Evolutionary conservation across 169 alveolate species (phyloP).

Genomic region (Plasmodium malariae): DNA sequence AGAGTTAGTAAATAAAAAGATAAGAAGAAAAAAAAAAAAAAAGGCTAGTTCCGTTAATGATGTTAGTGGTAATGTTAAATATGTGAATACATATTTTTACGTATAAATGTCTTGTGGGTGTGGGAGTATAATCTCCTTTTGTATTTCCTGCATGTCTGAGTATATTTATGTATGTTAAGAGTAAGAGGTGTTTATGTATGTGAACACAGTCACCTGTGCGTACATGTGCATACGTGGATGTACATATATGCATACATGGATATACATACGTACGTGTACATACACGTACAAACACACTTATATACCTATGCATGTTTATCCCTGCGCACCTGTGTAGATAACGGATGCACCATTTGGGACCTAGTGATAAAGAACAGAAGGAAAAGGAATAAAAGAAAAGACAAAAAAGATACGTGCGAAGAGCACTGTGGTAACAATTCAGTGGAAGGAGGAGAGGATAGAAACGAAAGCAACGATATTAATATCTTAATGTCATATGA

Average conservation of each 20-base stretch:
- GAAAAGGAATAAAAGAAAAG: not conserved
- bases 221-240: too few species aligned
- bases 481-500: not conserved
- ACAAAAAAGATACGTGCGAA: not conserved
- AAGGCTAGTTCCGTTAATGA: not conserved
- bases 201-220: too few species aligned
- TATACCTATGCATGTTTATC: not conserved
- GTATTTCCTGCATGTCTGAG: too few species aligned
- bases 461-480: constrained; percentile 3
- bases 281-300: not conserved
- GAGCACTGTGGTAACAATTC: not conserved
- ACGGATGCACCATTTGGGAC: constrained; percentile 15
- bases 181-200: too few species aligned
- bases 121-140: too few species aligned
- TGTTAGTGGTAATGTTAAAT: not conserved
- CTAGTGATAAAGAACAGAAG: constrained; percentile 6
- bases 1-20: constrained; percentile 43
- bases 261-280: not conserved
- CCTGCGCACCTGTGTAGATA: not conserved
- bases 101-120: constrained; percentile 2
- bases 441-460: not conserved
- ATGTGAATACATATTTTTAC: not conserved
- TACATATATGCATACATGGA: not conserved
- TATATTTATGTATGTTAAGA: too few species aligned
- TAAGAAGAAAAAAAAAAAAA: constrained; percentile 24